A percentile compares a stretch with the other conserved stretches of the same genome.
Conservation (phyloP, 768 basidiomycete species). For the Psilocybe tampanensis region DNA sequence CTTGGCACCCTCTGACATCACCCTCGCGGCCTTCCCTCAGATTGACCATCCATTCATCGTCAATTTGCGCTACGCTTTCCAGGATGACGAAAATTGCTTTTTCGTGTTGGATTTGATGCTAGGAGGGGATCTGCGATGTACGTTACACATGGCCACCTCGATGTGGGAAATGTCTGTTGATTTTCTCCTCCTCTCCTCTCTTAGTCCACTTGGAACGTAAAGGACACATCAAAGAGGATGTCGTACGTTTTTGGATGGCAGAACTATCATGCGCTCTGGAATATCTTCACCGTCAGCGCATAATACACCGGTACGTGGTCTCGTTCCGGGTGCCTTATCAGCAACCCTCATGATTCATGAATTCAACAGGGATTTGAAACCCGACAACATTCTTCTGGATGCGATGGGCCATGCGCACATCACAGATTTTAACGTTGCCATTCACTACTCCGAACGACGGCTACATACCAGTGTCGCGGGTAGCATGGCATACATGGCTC, state of each 20-base stretch:
- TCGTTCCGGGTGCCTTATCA: not conserved
- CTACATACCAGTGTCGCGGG: constrained; percentile 93
- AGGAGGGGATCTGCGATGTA: constrained; percentile 91
- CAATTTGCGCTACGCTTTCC: constrained; percentile 93
- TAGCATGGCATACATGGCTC: constrained; percentile 99
- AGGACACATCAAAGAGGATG: constrained; percentile 65
- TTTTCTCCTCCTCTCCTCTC: constrained; percentile 1
- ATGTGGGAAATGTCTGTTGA: constrained; percentile 1
- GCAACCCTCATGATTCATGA: constrained; percentile 7
- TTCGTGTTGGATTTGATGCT: constrained; percentile 97
- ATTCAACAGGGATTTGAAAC: constrained; percentile 82
- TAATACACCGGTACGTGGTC: constrained; percentile 86
- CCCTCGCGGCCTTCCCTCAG: constrained; percentile 36
- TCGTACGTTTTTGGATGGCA: constrained; percentile 86
- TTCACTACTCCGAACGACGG: constrained; percentile 91
- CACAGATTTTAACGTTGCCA: constrained; percentile 99
- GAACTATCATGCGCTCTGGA: constrained; percentile 84
- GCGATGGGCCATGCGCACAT: constrained; percentile 93
- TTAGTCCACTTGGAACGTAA: constrained; percentile 84
- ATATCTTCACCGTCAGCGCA: constrained; percentile 89
- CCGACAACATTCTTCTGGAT: constrained; percentile 96
- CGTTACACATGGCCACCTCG: constrained; percentile 32
- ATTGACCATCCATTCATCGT: constrained; percentile 90
- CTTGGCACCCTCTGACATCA: constrained; percentile 7
- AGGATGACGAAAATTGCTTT: constrained; percentile 97